Conservation (phyloP, 441 rosid genomes). For the Macaranga tanarius region DNA sequence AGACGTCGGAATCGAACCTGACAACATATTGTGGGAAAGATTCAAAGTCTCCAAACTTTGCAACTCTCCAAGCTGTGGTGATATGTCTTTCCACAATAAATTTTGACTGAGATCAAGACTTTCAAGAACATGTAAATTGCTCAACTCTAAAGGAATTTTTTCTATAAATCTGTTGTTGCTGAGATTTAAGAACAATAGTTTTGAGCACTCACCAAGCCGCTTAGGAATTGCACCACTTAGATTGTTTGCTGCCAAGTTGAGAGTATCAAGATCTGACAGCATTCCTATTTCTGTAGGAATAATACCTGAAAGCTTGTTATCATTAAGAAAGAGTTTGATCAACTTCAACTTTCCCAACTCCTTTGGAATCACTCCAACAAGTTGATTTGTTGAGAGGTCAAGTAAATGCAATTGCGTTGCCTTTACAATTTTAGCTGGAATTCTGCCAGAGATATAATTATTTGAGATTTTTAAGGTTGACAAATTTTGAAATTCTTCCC, state of each 20-base stretch:
- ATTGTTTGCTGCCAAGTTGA: slow-evolving; percentile 30
- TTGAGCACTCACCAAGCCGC: slow-evolving; percentile 4
- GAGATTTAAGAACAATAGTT: slow-evolving; percentile 12
- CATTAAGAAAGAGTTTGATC: slow-evolving; percentile 18
- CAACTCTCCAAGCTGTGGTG: neutral
- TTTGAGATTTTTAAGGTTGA: slow-evolving; percentile 11
- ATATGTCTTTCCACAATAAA: neutral
- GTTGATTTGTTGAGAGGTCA: no score
- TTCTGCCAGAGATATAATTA: slow-evolving; percentile 19
- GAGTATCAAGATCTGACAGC: slow-evolving; percentile 14
- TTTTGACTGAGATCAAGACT: slow-evolving; percentile 18
- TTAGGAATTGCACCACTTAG: slow-evolving; percentile 24
- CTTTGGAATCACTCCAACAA: slow-evolving; percentile 30
- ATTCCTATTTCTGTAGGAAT: slow-evolving; percentile 20
- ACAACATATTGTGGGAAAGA: slow-evolving; percentile 14
- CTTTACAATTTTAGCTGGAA: slow-evolving; percentile 19
- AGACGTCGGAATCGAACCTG: no score
- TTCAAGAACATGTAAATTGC: neutral
- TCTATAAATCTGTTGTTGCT: slow-evolving; percentile 8
- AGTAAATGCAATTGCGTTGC: no score
- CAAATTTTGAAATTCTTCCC: slow-evolving; percentile 24
- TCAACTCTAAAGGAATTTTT: neutral
- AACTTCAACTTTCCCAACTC: slow-evolving; percentile 23
- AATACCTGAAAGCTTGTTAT: slow-evolving; percentile 18
- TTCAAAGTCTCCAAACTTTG: slow-evolving; percentile 5